Evolutionary conservation across 352 stramenopile genomes (phyloP).

Genomic region (Pythium guiyangense): DNA sequence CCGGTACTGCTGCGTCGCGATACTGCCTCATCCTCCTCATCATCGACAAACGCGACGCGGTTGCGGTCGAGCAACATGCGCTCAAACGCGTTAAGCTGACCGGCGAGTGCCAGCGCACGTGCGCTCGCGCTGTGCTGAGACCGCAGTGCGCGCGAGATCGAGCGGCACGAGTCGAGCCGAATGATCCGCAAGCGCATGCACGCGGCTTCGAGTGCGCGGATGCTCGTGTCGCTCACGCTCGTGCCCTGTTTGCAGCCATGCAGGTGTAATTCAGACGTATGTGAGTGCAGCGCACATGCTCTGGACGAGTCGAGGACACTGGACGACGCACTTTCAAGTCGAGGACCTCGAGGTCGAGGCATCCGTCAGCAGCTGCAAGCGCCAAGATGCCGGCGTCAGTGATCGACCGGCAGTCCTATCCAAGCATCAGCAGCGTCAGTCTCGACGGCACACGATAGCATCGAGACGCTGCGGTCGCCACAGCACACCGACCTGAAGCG

Average conservation of each 20-base stretch:
- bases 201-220: slow-evolving; percentile 31
- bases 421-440: not conserved
- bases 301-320: not conserved
- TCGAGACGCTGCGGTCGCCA: not conserved
- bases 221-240: slow-evolving; percentile 35
- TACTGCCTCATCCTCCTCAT: slow-evolving; percentile 14
- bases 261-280: not conserved
- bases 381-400: slow-evolving; percentile 38
- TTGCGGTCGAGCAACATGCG: slow-evolving; percentile 31
- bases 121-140: slow-evolving; percentile 27
- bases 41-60: slow-evolving; percentile 27
- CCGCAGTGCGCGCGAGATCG: slow-evolving; percentile 48
- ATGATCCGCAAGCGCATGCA: slow-evolving; percentile 44
- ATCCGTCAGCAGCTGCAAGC: slow-evolving; percentile 25
- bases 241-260: slow-evolving; percentile 32
- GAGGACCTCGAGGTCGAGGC: slow-evolving; percentile 38
- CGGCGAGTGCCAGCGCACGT: slow-evolving; percentile 14
- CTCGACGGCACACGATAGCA: not conserved
- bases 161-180: slow-evolving; percentile 67
- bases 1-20: too few relatives aligned
- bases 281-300: not conserved
- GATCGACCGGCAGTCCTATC: slow-evolving; percentile 47
- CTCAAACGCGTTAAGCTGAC: slow-evolving; percentile 27
- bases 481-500: slow-evolving; percentile 37
- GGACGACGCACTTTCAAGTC: slow-evolving; percentile 48